A percentile compares a stretch with the other conserved stretches of the same genome.
These are phyloP conservation scores for Cairneyella variabilis DNA, from an alignment of 495 filamentous ascomycete species.

Conservation along the genomic window DNA sequence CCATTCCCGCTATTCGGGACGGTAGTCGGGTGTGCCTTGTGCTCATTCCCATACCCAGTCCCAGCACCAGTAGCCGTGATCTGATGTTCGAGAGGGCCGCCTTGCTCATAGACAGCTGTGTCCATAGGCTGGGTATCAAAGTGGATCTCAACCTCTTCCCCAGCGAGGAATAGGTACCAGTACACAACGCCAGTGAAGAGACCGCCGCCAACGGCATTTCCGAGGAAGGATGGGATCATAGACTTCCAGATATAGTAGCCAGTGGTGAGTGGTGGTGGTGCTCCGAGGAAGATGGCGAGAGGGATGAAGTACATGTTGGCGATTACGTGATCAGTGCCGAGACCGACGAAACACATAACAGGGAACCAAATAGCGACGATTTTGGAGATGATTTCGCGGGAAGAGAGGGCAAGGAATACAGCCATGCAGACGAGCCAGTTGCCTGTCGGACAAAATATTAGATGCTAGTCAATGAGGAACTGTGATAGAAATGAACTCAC, in stretches of 20 bases:
- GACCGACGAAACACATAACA: conserved; percentile 54
- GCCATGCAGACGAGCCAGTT: conserved; percentile 65
- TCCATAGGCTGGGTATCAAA: conserved; percentile 15
- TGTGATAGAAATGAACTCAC: conserved; percentile 18
- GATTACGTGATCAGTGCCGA: conserved; percentile 60
- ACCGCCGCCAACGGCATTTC: conserved; percentile 55
- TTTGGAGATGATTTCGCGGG: conserved; percentile 53
- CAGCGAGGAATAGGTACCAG: conserved; percentile 46
- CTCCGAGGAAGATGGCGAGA: conserved; percentile 47
- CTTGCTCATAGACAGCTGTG: conserved; percentile 16
- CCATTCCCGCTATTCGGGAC: conserved; percentile 9
- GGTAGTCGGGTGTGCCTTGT: not conserved
- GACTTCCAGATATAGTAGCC: conserved; percentile 62
- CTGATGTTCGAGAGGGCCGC: conserved; percentile 8
- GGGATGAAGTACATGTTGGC: conserved; percentile 66
- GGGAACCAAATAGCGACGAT: conserved; percentile 62
- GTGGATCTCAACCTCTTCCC: conserved; percentile 14
- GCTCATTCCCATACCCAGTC: not conserved
- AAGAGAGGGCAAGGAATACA: conserved; percentile 52
- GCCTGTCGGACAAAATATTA: conserved; percentile 3
- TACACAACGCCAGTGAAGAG: conserved; percentile 47
- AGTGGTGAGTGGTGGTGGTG: conserved; percentile 42
- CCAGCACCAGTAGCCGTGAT: conserved; percentile 9
- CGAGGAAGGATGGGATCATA: conserved; percentile 54
- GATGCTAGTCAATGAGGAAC: not conserved